These are phyloP conservation scores for Rasamsonia emersonii DNA, from an alignment of 2,329 filamentous ascomycete species.

Conservation along the genomic window DNA sequence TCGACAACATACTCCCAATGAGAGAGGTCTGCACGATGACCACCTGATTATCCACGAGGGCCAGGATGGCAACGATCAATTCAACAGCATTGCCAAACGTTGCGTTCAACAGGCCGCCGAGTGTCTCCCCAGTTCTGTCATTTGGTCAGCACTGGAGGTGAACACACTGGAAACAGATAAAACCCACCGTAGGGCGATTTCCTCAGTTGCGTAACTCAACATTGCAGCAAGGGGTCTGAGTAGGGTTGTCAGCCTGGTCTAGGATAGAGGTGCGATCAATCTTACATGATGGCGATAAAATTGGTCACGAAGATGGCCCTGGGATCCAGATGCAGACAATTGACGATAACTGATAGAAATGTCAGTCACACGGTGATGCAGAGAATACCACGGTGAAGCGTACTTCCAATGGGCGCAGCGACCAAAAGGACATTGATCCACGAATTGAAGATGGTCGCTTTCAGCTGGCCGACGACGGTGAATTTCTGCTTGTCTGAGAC, in stretches of 20 bases:
- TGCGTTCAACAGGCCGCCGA: slow-evolving; percentile 83
- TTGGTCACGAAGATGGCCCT: slow-evolving; percentile 76
- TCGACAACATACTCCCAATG: slow-evolving; percentile 85
- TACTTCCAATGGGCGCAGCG: slow-evolving; percentile 65
- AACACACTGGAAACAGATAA: slow-evolving; percentile 22
- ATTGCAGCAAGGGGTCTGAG: slow-evolving; percentile 66
- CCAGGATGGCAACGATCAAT: slow-evolving; percentile 80
- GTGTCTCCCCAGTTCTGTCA: slow-evolving; percentile 61
- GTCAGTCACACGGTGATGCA: slow-evolving; percentile 4
- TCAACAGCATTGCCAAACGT: slow-evolving; percentile 87
- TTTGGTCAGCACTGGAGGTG: slow-evolving; percentile 14
- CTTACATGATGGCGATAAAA: slow-evolving; percentile 75
- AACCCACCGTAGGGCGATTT: slow-evolving; percentile 54
- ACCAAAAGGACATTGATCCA: slow-evolving; percentile 81
- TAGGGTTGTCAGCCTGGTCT: slow-evolving; percentile 1
- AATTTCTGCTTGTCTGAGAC: slow-evolving; percentile 23
- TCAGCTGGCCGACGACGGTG: slow-evolving; percentile 34
- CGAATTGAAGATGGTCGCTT: slow-evolving; percentile 67
- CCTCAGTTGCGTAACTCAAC: slow-evolving; percentile 81
- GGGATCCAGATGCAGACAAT: slow-evolving; percentile 53
- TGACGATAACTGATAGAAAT: slow-evolving; percentile 48
- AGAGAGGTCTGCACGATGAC: slow-evolving; percentile 87
- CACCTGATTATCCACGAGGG: slow-evolving; percentile 63
- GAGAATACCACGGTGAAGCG: slow-evolving; percentile 5
- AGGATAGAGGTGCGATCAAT: neutral